These are phyloP conservation scores for Cubamyces sp. DNA, from an alignment of 768 basidiomycete species.

Conservation along the genomic window DNA sequence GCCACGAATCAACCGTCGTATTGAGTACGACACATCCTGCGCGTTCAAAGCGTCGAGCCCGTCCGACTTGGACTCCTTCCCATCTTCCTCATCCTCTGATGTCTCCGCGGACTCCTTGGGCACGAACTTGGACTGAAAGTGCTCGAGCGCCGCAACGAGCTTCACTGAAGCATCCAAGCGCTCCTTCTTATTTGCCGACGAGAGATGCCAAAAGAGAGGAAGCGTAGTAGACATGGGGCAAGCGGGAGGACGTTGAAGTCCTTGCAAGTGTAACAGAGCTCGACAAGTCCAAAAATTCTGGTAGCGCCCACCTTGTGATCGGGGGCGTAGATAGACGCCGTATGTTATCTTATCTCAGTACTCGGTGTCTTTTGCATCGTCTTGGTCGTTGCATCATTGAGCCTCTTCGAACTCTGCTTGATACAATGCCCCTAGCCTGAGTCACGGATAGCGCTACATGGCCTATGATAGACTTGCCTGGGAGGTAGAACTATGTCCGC, in stretches of 20 bases:
- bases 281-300: constrained; percentile 20
- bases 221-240: constrained; percentile 79
- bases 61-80: constrained; percentile 50
- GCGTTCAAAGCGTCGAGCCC: constrained; percentile 73
- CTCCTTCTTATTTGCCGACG: constrained; percentile 77
- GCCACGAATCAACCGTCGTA: constrained; percentile 84
- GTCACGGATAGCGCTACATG: too few relatives aligned
- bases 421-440: too few relatives aligned
- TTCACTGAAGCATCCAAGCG: constrained; percentile 86
- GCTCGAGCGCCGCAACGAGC: constrained; percentile 78
- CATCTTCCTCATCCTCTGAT: constrained; percentile 46
- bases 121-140: constrained; percentile 74
- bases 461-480: too few relatives aligned
- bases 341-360: constrained; percentile 7
- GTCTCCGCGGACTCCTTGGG: constrained; percentile 45
- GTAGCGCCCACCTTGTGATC: constrained; percentile 11
- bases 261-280: background rate
- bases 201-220: constrained; percentile 93
- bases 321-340: constrained; percentile 21
- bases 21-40: constrained; percentile 91
- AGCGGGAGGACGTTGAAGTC: background rate
- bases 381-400: background rate
- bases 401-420: too few relatives aligned
- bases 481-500: too few relatives aligned
- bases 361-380: background rate